Conservation (phyloP, 257 asterid species). For the Nicotiana knightiana region DNA sequence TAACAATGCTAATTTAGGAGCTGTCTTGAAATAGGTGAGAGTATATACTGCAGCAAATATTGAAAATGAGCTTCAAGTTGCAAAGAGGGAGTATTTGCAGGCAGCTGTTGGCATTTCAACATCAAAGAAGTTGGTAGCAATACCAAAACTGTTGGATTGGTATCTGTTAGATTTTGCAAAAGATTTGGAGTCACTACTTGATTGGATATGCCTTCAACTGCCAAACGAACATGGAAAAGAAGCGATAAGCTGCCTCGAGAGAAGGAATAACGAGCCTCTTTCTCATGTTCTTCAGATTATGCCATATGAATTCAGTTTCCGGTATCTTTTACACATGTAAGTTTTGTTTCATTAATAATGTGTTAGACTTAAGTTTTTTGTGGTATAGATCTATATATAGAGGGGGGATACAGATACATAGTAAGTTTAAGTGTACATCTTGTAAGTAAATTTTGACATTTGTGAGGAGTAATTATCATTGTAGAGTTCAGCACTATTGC, state of each 20-base stretch:
- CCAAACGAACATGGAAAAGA: constrained; percentile 62
- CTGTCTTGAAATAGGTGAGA: constrained; percentile 46
- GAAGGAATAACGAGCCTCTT: constrained; percentile 35
- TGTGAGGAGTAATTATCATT: neutral
- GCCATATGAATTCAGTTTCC: constrained; percentile 83
- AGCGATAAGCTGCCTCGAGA: constrained; percentile 63
- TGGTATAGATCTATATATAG: constrained; percentile 22
- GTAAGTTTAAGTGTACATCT: constrained; percentile 24
- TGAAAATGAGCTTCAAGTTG: constrained; percentile 73
- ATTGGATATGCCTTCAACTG: constrained; percentile 81
- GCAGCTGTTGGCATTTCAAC: constrained; percentile 72
- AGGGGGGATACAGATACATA: constrained; percentile 23
- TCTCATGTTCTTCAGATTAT: constrained; percentile 45
- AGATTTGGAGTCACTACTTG: constrained; percentile 71
- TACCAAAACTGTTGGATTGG: constrained; percentile 90
- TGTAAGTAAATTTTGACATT: constrained; percentile 35
- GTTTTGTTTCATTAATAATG: constrained; percentile 10
- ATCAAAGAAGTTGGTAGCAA: constrained; percentile 37
- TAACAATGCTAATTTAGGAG: neutral
- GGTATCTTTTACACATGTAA: constrained; percentile 64
- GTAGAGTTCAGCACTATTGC: neutral
- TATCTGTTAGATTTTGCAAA: constrained; percentile 81
- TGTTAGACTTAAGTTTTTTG: constrained; percentile 21
- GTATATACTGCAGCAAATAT: constrained; percentile 68
- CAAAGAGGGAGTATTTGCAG: constrained; percentile 68